Base-by-base conservation (phyloP, 1,139 yeast genomes). In the Candida tropicalis region DNA sequence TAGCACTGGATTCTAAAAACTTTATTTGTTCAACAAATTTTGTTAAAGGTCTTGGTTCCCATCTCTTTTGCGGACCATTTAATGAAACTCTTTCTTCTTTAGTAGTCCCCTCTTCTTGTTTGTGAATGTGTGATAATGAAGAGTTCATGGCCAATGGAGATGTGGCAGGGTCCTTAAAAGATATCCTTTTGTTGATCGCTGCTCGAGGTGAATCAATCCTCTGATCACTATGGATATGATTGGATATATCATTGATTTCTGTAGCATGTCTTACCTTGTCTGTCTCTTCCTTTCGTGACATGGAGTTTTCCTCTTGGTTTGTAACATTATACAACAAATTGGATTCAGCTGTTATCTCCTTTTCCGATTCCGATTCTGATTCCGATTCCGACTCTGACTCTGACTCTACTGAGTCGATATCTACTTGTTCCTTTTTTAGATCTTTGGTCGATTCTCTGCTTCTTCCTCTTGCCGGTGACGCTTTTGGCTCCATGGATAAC, bases 1-100 rank as follows among this genome's bases (percentile, higher is more conserved):
- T 57, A 6, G 68, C 59, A 2, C 80, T 71, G 1, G 65, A 63
- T 39, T 68, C 71, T 61, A 77, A 59, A 41, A 68, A 70, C 17
- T 56, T 58, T 17, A 74, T 52, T 24, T 65, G 67, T 8, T 68
- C 68, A 23, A 40, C 20, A 25, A 48, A 44, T 10, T 41, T 16
- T 1, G 33, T 31, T 28, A 43, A n/a, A 2, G 44, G 36, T 24
- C 39, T 42, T n/a, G 46, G 44, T 17, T 41, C 26, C 49, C 53
- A 46, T n/a, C n/a, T n/a, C n/a, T n/a, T n/a, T n/a, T n/a, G n/a
- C n/a, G n/a, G n/a, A n/a, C n/a, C n/a, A n/a, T n/a, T n/a, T n/a
- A n/a, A n/a, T n/a, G n/a, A n/a, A n/a, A n/a, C 34, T 12, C 7
- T 18, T 28, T 43, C 38, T 13, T 26, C 32, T 20, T 16, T 22